Conservation (phyloP, 345 rosid species). For the Clausena lansium region DNA sequence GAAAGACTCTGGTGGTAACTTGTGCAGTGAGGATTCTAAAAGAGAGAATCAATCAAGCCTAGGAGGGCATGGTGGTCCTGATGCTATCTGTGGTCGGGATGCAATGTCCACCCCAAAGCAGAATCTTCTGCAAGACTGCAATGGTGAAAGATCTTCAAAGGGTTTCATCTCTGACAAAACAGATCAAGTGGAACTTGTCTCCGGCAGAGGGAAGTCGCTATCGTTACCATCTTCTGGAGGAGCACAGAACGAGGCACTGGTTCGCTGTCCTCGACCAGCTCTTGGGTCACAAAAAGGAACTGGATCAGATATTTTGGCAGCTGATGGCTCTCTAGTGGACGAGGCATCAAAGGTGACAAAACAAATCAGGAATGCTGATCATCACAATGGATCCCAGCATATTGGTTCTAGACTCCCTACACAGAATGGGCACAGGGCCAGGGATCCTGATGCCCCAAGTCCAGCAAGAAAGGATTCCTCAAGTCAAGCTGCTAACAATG, state of each 20-base stretch:
- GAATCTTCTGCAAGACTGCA: constrained; percentile 35
- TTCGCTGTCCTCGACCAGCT: constrained; percentile 20
- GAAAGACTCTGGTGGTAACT: constrained; percentile 41
- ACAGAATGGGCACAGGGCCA: constrained; percentile 51
- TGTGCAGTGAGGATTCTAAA: constrained; percentile 39
- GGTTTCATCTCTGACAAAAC: constrained; percentile 28
- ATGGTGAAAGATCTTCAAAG: constrained; percentile 34
- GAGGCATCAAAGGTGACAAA: constrained; percentile 39
- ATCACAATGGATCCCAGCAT: constrained; percentile 46
- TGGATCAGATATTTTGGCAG: constrained; percentile 24
- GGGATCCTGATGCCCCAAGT: constrained; percentile 58
- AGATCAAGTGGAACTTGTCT: constrained; percentile 34
- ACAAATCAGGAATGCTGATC: constrained; percentile 42
- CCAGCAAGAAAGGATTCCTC: constrained; percentile 71
- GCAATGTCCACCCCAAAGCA: constrained; percentile 36
- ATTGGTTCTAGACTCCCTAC: constrained; percentile 39
- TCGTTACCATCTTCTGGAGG: constrained; percentile 45
- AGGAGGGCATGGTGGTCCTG: constrained; percentile 35
- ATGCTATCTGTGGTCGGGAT: constrained; percentile 40
- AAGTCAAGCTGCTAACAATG: constrained; percentile 62
- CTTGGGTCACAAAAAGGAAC: constrained; percentile 37
- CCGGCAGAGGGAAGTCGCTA: constrained; percentile 40
- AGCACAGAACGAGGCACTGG: constrained; percentile 39
- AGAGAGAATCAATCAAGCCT: constrained; percentile 32
- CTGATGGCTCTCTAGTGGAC: constrained; percentile 30